Percentiles rank a stretch among this genome's conserved stretches.
Conservation (phyloP, 2,329 filamentous ascomycete species). For the Penicillium oxalicum region DNA sequence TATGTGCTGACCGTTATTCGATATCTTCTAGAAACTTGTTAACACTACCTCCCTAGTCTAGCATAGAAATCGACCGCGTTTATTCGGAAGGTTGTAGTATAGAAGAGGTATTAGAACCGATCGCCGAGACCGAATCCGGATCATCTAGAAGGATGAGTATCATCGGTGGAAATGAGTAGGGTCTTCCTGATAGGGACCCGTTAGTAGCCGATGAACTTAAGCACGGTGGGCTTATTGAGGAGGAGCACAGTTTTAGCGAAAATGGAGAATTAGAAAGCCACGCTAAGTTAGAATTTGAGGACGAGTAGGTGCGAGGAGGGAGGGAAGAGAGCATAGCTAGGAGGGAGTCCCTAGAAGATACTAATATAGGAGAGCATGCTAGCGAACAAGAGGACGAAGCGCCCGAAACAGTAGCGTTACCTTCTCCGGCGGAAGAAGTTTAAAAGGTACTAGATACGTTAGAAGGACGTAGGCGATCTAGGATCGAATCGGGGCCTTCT, state of each 20-base stretch:
- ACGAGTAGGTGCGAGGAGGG: background rate
- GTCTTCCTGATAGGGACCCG: background rate
- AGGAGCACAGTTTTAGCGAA: background rate
- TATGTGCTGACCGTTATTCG: slow-evolving; percentile 1
- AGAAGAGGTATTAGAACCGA: slow-evolving; percentile 1
- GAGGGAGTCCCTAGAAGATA: background rate
- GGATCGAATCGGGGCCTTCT: slow-evolving; percentile 1
- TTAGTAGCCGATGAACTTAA: background rate
- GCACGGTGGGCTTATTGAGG: background rate
- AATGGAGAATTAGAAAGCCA: slow-evolving; percentile 1
- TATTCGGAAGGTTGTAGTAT: background rate
- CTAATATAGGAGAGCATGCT: background rate
- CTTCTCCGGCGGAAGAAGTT: slow-evolving; percentile 3
- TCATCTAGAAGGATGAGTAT: background rate
- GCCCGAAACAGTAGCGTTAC: background rate
- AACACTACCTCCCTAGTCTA: background rate
- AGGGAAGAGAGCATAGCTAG: slow-evolving; percentile 2
- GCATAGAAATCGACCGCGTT: slow-evolving; percentile 1
- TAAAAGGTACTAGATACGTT: slow-evolving; percentile 2
- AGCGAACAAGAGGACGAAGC: slow-evolving; percentile 3
- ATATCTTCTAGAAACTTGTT: slow-evolving; percentile 2
- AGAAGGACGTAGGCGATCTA: slow-evolving; percentile 4
- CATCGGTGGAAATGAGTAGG: background rate
- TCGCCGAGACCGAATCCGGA: background rate
- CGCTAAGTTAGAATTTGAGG: slow-evolving; percentile 1